phyloP scores from a whole-genome alignment of 2,329 filamentous ascomycete species.

The Cyanodermella asteris region DNA sequence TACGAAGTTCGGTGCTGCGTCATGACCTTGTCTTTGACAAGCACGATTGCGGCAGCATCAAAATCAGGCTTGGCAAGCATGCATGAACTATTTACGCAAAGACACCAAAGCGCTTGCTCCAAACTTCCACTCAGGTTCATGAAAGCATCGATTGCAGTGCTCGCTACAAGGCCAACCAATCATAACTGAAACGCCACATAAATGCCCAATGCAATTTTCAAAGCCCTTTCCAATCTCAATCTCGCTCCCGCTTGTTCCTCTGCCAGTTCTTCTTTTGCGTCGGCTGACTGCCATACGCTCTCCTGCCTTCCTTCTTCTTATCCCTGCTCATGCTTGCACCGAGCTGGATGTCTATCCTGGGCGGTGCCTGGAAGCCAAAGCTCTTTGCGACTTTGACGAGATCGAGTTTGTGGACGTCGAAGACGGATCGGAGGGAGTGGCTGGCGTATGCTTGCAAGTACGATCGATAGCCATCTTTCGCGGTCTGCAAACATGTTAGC shows the following conservation, averaged over 20 bases:
- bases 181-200: background rate
- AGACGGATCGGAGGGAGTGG: conserved; percentile 62
- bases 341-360: conserved; percentile 56
- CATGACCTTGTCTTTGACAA: too few relatives aligned
- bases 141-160: too few relatives aligned
- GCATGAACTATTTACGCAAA: too few relatives aligned
- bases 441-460: conserved; percentile 92
- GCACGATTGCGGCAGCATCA: too few relatives aligned
- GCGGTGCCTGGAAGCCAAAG: conserved; percentile 59
- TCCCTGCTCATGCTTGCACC: conserved; percentile 55
- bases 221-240: conserved; percentile 4
- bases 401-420: conserved; percentile 64
- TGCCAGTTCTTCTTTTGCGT: conserved; percentile 37
- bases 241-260: conserved; percentile 19
- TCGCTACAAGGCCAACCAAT: too few relatives aligned
- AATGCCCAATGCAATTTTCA: background rate
- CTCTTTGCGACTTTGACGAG: conserved; percentile 65
- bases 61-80: too few relatives aligned
- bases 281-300: conserved; percentile 61
- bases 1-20: too few relatives aligned
- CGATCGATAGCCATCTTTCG: conserved; percentile 56
- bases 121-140: too few relatives aligned
- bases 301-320: conserved; percentile 45
- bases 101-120: too few relatives aligned
- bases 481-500: conserved; percentile 23